phyloP scores from a whole-genome alignment of 139 green algal genomes.

The Chlorella sp. region DNA sequence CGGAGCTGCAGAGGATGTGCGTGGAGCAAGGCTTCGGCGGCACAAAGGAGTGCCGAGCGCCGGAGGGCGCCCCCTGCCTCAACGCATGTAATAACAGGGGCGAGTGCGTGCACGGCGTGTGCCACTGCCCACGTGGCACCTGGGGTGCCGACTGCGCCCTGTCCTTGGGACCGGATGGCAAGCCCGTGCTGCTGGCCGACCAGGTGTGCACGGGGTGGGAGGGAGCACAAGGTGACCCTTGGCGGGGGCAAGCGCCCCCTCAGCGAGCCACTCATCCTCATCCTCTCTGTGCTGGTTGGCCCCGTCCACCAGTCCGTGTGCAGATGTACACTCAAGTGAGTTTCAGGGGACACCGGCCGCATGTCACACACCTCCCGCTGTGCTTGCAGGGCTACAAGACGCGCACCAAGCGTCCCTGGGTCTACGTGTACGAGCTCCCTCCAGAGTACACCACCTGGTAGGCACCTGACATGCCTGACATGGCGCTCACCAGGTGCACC shows the following conservation, averaged over 20 bases:
- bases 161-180: neutral
- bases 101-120: constrained; percentile 4
- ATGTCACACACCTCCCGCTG: too few relatives aligned
- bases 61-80: neutral
- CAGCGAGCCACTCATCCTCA: too few relatives aligned
- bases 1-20: neutral
- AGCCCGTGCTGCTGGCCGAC: neutral
- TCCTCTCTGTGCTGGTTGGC: too few relatives aligned
- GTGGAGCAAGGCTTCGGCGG: neutral
- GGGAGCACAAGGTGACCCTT: too few relatives aligned
- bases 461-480: neutral
- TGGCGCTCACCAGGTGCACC: neutral
- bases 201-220: too few relatives aligned
- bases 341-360: too few relatives aligned
- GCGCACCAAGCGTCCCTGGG: neutral
- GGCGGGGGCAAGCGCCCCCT: too few relatives aligned
- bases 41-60: neutral
- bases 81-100: neutral
- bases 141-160: neutral
- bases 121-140: neutral
- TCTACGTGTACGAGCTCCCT: neutral
- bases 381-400: neutral
- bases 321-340: too few relatives aligned
- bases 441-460: neutral
- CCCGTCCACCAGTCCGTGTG: too few relatives aligned